Percentiles rank a stretch among this genome's conserved stretches.
Conservation (phyloP, 306 rosid species). For the Ormosia semicastrata region DNA sequence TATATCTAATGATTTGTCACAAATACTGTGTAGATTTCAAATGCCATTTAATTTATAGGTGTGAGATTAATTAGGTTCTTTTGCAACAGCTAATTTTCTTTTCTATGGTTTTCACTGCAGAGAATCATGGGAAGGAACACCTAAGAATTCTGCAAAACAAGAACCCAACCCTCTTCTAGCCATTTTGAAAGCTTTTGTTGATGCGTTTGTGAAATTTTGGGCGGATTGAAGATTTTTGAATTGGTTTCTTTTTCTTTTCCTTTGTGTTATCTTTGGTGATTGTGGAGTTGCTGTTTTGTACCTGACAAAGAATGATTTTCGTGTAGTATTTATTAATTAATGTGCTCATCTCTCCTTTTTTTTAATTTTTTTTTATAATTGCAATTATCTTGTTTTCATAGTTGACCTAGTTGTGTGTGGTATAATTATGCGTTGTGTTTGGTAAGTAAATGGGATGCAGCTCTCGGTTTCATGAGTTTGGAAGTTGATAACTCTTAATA, state of each 20-base stretch:
- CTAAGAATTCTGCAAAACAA: conserved; percentile 39
- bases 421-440: background rate
- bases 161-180: conserved; percentile 58
- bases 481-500: background rate
- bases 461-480: background rate
- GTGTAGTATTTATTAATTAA: background rate
- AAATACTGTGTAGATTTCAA: background rate
- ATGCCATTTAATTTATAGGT: conserved; percentile 1
- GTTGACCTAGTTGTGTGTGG: background rate
- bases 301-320: conserved; percentile 21
- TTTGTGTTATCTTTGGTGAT: background rate
- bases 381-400: background rate
- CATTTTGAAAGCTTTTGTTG: conserved; percentile 49
- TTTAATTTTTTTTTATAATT: background rate
- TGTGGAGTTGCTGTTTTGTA: conserved; percentile 28
- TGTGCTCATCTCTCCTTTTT: background rate
- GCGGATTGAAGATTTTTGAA: conserved; percentile 49
- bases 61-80: conserved; percentile 2
- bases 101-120: conserved; percentile 50
- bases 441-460: background rate
- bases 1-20: conserved; percentile 17
- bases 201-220: conserved; percentile 76
- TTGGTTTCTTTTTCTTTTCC: conserved; percentile 11
- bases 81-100: conserved; percentile 20
- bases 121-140: conserved; percentile 77